Evolutionary conservation across 306 rosid genomes (phyloP), one percentile per base, ranked within the genome.

Genomic region (Hippophae tibetana): DNA sequence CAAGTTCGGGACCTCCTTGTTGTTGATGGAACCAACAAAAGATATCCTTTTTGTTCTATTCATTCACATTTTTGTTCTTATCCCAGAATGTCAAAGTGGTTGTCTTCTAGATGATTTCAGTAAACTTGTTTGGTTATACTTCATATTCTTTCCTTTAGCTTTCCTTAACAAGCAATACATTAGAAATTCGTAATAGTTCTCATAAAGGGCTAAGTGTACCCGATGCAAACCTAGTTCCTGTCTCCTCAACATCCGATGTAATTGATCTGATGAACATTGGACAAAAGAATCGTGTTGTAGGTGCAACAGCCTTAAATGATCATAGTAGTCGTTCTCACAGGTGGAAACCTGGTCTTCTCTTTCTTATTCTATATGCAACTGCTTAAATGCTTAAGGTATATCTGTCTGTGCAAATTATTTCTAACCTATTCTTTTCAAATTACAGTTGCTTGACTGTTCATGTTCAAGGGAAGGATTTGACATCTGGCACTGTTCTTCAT

Each of bases 321-420:
- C 95, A 96, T 13, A 90, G 98, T 53, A 90, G 98, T 73, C 92
- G 98, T 57, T 90, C 98, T 66, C 98, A 90, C 74, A 90, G 96
- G 98, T 88, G 61, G 57, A 42, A 73, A 58, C 43, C 41, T 67
- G 47, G 23, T 58, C 56, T 47, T 58, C 6, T 59, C 13, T 40
- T 31, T 7, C 46, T 42, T 8, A 7, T 27, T 10, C 10, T 48
- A 5, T 50, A 14, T 51, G 12, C 59, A 18, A 6, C 23, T 50
- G 66, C 26, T 8, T 61, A 38, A 27, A 7, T 58, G 3, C 38
- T 31, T 31, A 4, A 10, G 50, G 40, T 45, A 13, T 55, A 6
- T 52, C 41, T 7, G 43, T 56, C n/a, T 60, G 47, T 25, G 18
- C 50, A 55, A 59, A 68, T 54, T 25, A 46, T 63, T 69, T 54